Evolutionary conservation across 1,284 basidiomycete species (phyloP).

Genomic region (Marasmius fiardii): DNA sequence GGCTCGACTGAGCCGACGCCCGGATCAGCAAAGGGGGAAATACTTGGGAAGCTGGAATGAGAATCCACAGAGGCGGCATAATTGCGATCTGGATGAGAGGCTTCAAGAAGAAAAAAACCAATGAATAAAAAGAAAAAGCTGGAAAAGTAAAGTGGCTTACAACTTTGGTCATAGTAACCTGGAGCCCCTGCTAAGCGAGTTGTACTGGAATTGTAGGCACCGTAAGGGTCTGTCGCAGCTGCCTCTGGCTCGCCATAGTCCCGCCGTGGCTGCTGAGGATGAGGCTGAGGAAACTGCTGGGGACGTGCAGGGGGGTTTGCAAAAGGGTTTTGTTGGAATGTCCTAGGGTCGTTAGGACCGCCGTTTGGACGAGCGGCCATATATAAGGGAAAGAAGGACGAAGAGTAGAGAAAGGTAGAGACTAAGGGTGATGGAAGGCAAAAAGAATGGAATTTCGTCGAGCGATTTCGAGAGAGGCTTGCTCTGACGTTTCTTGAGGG

Average conservation of each 20-base stretch:
- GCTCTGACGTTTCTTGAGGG: neutral
- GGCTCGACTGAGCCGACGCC: constrained; percentile 62
- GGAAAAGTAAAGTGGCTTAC: constrained; percentile 17
- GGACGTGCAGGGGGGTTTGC: constrained; percentile 23
- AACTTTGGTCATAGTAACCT: constrained; percentile 44
- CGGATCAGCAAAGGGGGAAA: constrained; percentile 58
- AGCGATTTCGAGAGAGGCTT: constrained; percentile 1
- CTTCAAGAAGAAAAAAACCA: neutral
- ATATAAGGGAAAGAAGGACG: constrained; percentile 24
- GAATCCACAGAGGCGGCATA: constrained; percentile 56
- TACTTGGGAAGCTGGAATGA: constrained; percentile 52
- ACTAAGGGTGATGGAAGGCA: constrained; percentile 18
- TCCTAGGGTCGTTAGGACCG: constrained; percentile 22
- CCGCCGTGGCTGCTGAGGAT: constrained; percentile 25
- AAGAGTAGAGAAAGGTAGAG: constrained; percentile 17
- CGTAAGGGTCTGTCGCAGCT: constrained; percentile 49
- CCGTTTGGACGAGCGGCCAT: constrained; percentile 21
- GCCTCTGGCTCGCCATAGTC: constrained; percentile 48
- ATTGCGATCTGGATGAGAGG: constrained; percentile 26
- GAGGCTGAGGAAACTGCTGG: constrained; percentile 22
- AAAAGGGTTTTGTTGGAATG: constrained; percentile 25
- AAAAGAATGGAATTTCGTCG: constrained; percentile 18
- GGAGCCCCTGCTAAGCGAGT: constrained; percentile 50
- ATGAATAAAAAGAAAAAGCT: constrained; percentile 11
- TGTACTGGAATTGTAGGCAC: constrained; percentile 50